A percentile compares a stretch with the other conserved stretches of the same genome.
Conservation (phyloP, 2,329 filamentous ascomycete species). For the Fusarium virguliforme region DNA sequence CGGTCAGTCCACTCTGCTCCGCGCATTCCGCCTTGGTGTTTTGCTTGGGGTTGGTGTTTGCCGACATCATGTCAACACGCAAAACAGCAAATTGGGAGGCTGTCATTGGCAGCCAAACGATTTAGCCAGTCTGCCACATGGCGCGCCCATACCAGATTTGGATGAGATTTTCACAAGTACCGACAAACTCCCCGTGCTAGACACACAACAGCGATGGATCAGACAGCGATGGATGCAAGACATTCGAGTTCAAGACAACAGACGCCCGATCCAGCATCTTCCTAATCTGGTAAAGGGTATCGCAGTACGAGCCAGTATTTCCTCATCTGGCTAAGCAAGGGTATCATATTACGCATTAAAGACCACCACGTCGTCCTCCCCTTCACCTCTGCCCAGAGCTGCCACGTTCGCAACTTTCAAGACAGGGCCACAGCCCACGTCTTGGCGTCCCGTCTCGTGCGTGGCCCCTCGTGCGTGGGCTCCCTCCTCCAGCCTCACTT, state of each 20-base stretch:
- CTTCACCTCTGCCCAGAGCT: background rate
- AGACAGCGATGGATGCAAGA: conserved; percentile 1
- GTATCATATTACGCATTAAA: conserved; percentile 45
- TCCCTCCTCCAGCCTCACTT: conserved; percentile 56
- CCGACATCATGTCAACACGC: too few relatives aligned
- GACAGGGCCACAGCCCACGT: conserved; percentile 12
- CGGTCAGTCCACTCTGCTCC: conserved; percentile 3
- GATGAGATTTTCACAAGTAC: conserved; percentile 32
- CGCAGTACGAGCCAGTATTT: conserved; percentile 17
- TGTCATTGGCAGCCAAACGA: conserved; percentile 4
- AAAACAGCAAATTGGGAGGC: conserved; percentile 25
- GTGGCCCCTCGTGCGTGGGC: conserved; percentile 3
- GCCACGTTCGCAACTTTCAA: conserved; percentile 11
- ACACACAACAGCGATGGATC: background rate
- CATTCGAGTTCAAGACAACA: conserved; percentile 8
- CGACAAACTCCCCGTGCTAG: conserved; percentile 30
- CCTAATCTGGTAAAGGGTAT: conserved; percentile 23
- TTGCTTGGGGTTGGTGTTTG: background rate
- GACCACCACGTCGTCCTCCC: conserved; percentile 24
- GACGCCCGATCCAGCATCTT: conserved; percentile 17
- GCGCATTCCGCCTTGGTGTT: background rate
- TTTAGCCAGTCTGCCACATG: conserved; percentile 14
- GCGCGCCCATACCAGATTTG: conserved; percentile 16
- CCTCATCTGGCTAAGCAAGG: conserved; percentile 30
- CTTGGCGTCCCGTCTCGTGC: background rate